Base-by-base conservation (phyloP, 2,329 filamentous ascomycete genomes). In the Bipolaris sorokiniana region DNA sequence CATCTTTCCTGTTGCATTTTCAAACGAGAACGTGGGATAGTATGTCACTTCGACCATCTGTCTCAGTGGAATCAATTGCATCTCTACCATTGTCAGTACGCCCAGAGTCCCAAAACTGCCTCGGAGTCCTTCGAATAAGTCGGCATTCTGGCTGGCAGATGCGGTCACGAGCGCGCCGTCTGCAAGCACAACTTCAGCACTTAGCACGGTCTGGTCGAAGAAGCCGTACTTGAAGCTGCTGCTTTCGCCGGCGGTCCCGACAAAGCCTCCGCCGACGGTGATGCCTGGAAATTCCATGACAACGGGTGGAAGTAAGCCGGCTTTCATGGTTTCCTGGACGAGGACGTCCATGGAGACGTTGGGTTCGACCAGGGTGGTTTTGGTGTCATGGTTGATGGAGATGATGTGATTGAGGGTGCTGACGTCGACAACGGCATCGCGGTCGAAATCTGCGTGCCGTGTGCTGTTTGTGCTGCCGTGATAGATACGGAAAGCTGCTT, bases 401-500 rank as follows among this genome's bases (percentile, higher is more conserved):
- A 93, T 76, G 16, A 93, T 82, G 65, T 84, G 81, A 62, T 82
- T 83, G 23, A 93, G 82, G 5, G 70, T 66, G 73, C 86, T 88
- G 20, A 88, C 90, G 71, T 91, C 88, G 55, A 93, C 80, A 9
- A 86, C 65, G 15, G 59, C 51, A 26, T 68, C 79, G 7, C 51
- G 68, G 36, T 73, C 64, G 54, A 76, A 73, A n/a, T 65, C 62
- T 1, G 73, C 71, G 56, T 83, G 82, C 0, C 90, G 86, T 13
- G 90, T 92, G 75, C 86, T 90, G 78, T 91, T 91, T 22, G 90
- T 92, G 2, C 88, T 86, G 64, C 90, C 90, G 76, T 92, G 90
- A 68, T 88, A 90, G 67, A 92, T 62, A 9, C 72, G 69, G 49
- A 75, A 74, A 1, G 71, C 62, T 2, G 62, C 68, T 45, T 68